phyloP scores from a whole-genome alignment of 2,329 filamentous ascomycete species.

The Pezicula rhizophila region DNA sequence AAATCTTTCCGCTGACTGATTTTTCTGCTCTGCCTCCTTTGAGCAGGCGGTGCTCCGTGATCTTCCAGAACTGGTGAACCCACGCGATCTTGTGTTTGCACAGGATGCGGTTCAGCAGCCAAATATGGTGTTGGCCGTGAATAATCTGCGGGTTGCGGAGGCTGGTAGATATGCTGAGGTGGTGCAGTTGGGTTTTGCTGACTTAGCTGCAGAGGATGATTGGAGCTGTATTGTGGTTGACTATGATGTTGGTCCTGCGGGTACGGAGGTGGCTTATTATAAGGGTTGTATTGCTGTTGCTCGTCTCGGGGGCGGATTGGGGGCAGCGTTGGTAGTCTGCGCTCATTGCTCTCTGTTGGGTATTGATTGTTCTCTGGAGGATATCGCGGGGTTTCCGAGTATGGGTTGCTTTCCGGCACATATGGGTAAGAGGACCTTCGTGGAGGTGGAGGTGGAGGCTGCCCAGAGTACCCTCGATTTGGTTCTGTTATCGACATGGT shows the following conservation, averaged over 20 bases:
- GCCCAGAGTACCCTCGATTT: no score
- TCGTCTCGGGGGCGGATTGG: no score
- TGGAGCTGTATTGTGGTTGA: neutral
- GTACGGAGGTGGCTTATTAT: neutral
- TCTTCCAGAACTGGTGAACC: neutral
- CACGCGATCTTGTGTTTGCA: neutral
- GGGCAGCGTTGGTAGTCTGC: no score
- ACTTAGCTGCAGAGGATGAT: slow-evolving; percentile 1
- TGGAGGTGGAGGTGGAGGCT: no score
- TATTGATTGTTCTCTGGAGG: no score
- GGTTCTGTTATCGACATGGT: no score
- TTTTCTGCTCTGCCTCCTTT: slow-evolving; percentile 14
- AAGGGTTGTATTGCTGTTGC: neutral
- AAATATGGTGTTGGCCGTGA: neutral
- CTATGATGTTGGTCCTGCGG: neutral
- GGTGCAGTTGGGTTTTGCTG: slow-evolving; percentile 1
- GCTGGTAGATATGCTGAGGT: slow-evolving; percentile 1
- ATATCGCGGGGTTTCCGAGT: no score
- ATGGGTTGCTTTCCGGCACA: no score
- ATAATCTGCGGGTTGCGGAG: neutral
- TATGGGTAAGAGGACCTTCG: no score
- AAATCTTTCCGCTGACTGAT: slow-evolving; percentile 14
- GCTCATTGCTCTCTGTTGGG: no score
- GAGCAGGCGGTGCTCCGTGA: slow-evolving; percentile 4
- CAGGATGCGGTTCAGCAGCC: neutral